phyloP scores from a whole-genome alignment of 257 asterid genomes.

The Marsdenia floribunda region DNA sequence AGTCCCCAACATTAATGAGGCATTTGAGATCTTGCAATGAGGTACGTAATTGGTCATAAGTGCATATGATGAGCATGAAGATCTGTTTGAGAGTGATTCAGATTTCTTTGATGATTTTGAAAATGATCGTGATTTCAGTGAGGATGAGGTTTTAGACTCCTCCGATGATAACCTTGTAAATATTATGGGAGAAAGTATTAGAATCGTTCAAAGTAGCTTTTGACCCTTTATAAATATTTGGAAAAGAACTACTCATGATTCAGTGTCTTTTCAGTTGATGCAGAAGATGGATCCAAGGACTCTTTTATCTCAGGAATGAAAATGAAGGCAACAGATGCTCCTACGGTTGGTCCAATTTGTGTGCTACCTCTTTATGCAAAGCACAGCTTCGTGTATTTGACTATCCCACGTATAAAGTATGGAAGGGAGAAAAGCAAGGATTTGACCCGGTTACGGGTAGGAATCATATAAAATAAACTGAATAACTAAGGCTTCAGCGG shows the following conservation, averaged over 20 bases:
- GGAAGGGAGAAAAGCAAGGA: too few species aligned
- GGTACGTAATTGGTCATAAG: conserved; percentile 64
- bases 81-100: conserved; percentile 50
- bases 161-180: conserved; percentile 36
- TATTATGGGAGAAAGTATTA: conserved; percentile 41
- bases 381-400: conserved; percentile 90
- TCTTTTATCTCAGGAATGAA: conserved; percentile 22
- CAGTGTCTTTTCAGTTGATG: conserved; percentile 23
- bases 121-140: conserved; percentile 73
- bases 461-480: too few species aligned
- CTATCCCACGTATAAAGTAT: too few species aligned
- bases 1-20: conserved; percentile 56
- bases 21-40: conserved; percentile 61
- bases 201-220: conserved; percentile 71
- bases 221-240: conserved; percentile 61
- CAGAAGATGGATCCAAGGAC: conserved; percentile 28
- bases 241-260: conserved; percentile 27
- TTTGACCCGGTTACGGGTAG: too few species aligned
- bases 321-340: conserved; percentile 24
- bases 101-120: conserved; percentile 53
- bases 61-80: conserved; percentile 44
- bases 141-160: conserved; percentile 38
- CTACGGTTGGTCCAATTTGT: conserved; percentile 41
- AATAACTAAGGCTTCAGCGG: too few species aligned
- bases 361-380: conserved; percentile 89